Base-by-base conservation (phyloP, 2,329 filamentous ascomycete species). In the Alternaria ethzedia region DNA sequence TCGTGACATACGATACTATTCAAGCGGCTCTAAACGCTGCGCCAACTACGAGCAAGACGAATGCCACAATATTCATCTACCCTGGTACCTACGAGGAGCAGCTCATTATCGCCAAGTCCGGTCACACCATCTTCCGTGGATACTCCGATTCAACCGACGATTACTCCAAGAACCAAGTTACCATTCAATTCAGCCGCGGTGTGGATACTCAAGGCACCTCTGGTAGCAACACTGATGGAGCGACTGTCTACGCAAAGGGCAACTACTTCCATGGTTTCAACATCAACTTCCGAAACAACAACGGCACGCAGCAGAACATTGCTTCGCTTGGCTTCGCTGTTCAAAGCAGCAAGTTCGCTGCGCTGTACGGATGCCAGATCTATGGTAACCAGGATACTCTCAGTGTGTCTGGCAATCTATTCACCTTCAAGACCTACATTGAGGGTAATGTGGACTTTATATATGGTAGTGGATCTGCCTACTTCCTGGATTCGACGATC, bases 391-490 rank as follows among this genome's bases (percentile, higher is more conserved):
- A 81, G 57, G 80, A 82, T 32, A 77, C 79, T 0, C 72, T 82
- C 9, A 69, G 75, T 51, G 74, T 82, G 45, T 79, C 75, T 9
- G 79, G 79, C 4, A 74, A 73, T 46, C 57, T 82, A n/a, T 82
- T 82, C 65, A 74, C 77, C 3, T 81, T 79, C 67, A 80, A 81
- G 64, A 78, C 75, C 8, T 80, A 81, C 60, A 75, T 82, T 32
- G 77, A 79, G 59, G 81, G 80, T 5, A 80, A 80, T 25, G 75
- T 82, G 32, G 81, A 84, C 41, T 83, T 83, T 76, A 83, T 81
- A 21, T 80, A 79, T 69, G 83, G 82, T 10, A 73, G 77, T 25
- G 83, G 82, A 3, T 75, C 81, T 1, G 83, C 75, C 7, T 84
- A 84, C 65, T 84, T 85, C 75, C 71, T 71, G n/a, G 76, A 75